Base-by-base conservation (phyloP, 75 land plant species). In the Cryptomeria japonica region DNA sequence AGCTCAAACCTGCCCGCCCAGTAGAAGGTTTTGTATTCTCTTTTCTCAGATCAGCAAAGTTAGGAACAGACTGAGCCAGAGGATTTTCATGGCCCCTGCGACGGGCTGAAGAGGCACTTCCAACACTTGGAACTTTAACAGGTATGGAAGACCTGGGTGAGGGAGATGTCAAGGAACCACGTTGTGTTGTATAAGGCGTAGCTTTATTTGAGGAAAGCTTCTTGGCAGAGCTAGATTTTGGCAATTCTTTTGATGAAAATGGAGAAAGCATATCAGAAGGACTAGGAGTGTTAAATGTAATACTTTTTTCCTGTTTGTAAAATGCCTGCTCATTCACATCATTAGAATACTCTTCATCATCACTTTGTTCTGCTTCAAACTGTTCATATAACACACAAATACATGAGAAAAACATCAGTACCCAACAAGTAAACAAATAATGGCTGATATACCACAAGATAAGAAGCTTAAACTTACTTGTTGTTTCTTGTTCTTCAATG, bases 11-110 rank as follows among this genome's bases (percentile, higher is more conserved):
- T 88, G 93, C 83, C 86, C 88, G 70, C 77, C 87, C 91, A 86
- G 91, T 39, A 16, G 92, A 89, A 56, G 96, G 96, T 70, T 95
- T 95, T 49, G 96, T 89, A 77, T 95, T 97, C 88, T 98, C 99
- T 76, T 97, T 98, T 82, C 96, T 91, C 25, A 96, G 86, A 55
- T 97, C 97, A 73, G 93, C 91, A 85, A 97, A 95, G 84, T 92
- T 95, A 32, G 95, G 98, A 89, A 94, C 93, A 10, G 96, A 94
- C 56, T 91, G 94, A 31, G 94, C 93, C 80, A 96, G 91, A 64
- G 42, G 44, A 41, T 80, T 80, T 80, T 80, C 46, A 38, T 22
- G 94, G 37, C 37, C 77, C 77, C 77, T 31, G 38, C 77, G 77
- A 2, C 77, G 37, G 37, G 36, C 38, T 75, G 77, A 75, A 34